Percentiles rank a stretch among this genome's conserved stretches.
These are phyloP conservation scores for Hypoxylon intermedium DNA, from an alignment of 495 filamentous ascomycete genomes.

Conservation along the genomic window DNA sequence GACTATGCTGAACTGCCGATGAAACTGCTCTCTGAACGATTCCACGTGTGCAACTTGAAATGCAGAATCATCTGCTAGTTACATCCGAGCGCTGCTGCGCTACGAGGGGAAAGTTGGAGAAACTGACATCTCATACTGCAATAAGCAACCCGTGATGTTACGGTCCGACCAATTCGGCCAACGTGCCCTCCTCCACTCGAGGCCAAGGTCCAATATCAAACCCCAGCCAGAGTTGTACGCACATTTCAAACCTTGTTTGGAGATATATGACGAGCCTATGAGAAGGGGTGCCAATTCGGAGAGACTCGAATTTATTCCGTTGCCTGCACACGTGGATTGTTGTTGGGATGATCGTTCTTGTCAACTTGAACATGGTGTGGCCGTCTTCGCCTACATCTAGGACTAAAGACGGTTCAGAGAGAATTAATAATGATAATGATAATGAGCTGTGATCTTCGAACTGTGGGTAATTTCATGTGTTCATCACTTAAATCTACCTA, in stretches of 20 bases:
- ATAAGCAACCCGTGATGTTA: constrained; percentile 26
- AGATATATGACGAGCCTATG: constrained; percentile 24
- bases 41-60: constrained; percentile 19
- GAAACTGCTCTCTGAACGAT: constrained; percentile 17
- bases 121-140: constrained; percentile 28
- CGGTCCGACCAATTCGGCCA: constrained; percentile 26
- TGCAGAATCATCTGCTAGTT: constrained; percentile 21
- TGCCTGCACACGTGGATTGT: constrained; percentile 15
- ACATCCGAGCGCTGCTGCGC: constrained; percentile 27
- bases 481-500: too few relatives aligned
- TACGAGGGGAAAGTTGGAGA: constrained; percentile 38
- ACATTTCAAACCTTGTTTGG: neutral
- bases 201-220: constrained; percentile 13
- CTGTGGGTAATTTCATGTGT: too few relatives aligned
- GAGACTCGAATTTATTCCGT: constrained; percentile 4
- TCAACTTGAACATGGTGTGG: neutral
- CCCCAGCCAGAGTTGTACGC: constrained; percentile 11
- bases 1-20: constrained; percentile 33
- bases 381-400: neutral
- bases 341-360: constrained; percentile 15
- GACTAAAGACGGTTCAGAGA: too few relatives aligned
- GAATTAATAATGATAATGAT: too few relatives aligned
- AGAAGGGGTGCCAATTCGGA: constrained; percentile 5
- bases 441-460: neutral
- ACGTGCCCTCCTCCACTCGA: constrained; percentile 21